phyloP scores from a whole-genome alignment of 176 grass and related monocot species.

The Musa itinerans region DNA sequence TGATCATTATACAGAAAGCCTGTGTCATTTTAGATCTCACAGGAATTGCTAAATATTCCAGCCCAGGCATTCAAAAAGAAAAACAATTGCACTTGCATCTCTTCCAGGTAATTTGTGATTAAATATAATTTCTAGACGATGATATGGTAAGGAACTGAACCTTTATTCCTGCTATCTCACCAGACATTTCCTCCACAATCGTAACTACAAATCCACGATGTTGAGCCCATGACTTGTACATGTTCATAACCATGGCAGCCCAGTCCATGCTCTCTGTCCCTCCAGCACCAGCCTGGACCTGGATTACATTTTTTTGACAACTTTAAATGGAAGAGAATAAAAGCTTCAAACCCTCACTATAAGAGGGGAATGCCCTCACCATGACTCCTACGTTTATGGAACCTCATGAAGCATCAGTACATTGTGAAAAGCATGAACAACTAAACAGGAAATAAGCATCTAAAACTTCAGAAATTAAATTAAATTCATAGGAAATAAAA shows the following conservation, averaged over 20 bases:
- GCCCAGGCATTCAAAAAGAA: too few relatives aligned
- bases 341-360: not conserved
- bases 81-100: too few relatives aligned
- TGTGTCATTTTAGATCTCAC: too few relatives aligned
- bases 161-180: constrained; percentile 98
- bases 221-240: constrained; percentile 83
- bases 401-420: too few relatives aligned
- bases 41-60: too few relatives aligned
- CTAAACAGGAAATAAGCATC: too few relatives aligned
- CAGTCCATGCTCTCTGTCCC: constrained; percentile 98
- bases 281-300: constrained; percentile 95
- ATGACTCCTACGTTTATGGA: not conserved
- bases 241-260: constrained; percentile 87
- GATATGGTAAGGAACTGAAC: constrained; percentile 30
- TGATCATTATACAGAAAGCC: too few relatives aligned
- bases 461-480: too few relatives aligned
- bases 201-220: constrained; percentile 54
- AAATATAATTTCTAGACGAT: too few relatives aligned
- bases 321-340: constrained; percentile 10
- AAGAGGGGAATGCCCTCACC: not conserved
- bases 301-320: constrained; percentile 1
- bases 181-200: constrained; percentile 82
- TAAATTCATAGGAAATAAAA: too few relatives aligned
- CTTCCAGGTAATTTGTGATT: too few relatives aligned
- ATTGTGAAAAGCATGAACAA: too few relatives aligned